Conservation (phyloP, 768 basidiomycete species). For the Phlebiopsis flavidoalba region DNA sequence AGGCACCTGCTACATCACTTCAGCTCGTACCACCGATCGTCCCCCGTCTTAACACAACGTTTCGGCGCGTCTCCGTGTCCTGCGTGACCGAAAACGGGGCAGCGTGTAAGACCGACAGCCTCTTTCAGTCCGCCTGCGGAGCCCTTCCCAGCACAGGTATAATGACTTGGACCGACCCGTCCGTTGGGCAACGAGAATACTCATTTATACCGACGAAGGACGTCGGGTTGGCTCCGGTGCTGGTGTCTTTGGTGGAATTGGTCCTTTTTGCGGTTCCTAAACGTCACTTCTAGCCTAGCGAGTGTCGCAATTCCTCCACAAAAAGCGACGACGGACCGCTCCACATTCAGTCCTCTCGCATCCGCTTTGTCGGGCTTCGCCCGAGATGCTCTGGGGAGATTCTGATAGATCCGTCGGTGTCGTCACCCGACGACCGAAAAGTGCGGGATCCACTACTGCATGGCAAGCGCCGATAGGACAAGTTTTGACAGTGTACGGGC, state of each 20-base stretch:
- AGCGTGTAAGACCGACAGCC: conserved; percentile 78
- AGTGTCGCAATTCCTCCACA: conserved; percentile 67
- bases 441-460: conserved; percentile 76
- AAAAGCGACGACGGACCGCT: conserved; percentile 65
- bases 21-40: conserved; percentile 53
- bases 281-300: too few species aligned
- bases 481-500: conserved; percentile 87
- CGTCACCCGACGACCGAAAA: conserved; percentile 55
- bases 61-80: conserved; percentile 40
- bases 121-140: conserved; percentile 71
- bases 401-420: conserved; percentile 58
- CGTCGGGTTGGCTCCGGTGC: conserved; percentile 9
- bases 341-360: conserved; percentile 71
- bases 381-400: too few species aligned
- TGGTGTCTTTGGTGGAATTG: conserved; percentile 2
- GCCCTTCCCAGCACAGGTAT: conserved; percentile 81
- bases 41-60: conserved; percentile 42
- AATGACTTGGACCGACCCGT: conserved; percentile 73
- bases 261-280: conserved; percentile 34
- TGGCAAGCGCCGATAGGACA: conserved; percentile 86
- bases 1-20: conserved; percentile 38
- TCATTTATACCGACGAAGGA: too few species aligned
- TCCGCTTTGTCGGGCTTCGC: too few species aligned
- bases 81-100: too few species aligned
- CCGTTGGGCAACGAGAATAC: conserved; percentile 53